Evolutionary conservation across 805 yeast species (phyloP).

Genomic region (Alloascoidea hylecoeti): DNA sequence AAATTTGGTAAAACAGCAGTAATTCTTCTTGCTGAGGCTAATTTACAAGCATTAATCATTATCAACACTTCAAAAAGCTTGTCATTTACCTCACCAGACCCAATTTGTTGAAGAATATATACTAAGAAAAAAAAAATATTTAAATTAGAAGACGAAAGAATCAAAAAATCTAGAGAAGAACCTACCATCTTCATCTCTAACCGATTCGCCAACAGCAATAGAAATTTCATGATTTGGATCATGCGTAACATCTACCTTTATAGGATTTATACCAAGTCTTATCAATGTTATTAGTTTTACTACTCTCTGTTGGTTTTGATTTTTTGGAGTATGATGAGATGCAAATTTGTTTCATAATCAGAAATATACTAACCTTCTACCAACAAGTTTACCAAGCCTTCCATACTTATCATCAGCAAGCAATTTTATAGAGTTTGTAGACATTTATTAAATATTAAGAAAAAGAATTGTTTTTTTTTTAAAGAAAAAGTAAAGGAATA

Average conservation of each 20-base stretch:
- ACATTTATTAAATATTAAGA: constrained; percentile 12
- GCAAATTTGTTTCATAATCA: not conserved
- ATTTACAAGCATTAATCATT: constrained; percentile 72
- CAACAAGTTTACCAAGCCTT: constrained; percentile 60
- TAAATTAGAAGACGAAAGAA: no score
- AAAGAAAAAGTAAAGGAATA: no score
- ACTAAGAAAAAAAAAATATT: no score
- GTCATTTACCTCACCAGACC: constrained; percentile 65
- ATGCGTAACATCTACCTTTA: constrained; percentile 71
- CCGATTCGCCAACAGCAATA: constrained; percentile 75
- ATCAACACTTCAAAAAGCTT: constrained; percentile 59
- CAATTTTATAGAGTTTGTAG: constrained; percentile 39
- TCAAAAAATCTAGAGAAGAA: no score
- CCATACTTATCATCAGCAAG: constrained; percentile 77
- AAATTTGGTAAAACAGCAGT: constrained; percentile 75
- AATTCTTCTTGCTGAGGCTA: constrained; percentile 72
- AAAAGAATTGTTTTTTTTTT: no score
- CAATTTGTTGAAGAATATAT: constrained; percentile 74
- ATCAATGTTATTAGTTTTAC: constrained; percentile 1
- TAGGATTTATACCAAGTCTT: constrained; percentile 42
- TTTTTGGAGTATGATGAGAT: not conserved
- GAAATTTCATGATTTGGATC: constrained; percentile 84
- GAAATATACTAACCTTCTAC: constrained; percentile 24
- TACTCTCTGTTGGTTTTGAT: not conserved
- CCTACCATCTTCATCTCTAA: constrained; percentile 73